Evolutionary conservation across 202 grass and related monocot genomes (phyloP), one percentile per base, ranked within the genome.

Genomic region (Schoenoplectus tabernaemontani): DNA sequence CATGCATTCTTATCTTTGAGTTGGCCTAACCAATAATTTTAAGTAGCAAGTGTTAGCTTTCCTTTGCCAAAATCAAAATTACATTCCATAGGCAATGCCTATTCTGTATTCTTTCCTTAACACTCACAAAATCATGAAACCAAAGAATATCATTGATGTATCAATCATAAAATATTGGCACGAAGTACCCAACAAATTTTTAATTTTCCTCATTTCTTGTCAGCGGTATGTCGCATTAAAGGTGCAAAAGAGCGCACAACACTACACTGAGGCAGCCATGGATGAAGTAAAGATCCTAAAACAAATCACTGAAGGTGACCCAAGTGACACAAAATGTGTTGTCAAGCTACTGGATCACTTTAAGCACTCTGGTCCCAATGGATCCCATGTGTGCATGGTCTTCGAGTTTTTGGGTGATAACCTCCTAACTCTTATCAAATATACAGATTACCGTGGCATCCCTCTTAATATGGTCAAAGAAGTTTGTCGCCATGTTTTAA

Each of bases 381-480:
- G 96, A 8, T 86, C 76, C 86, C 96, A 99, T 82, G 92, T 99
- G 7, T 99, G 96, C 88, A 99, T 99, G 96, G 96, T 96, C 9
- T 99, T 99, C 82, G 96, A 99, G 83, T 99, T 99, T 84, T 90
- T 99, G 28, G 96, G 96, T 32, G 92, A 99, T 82, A 99, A 99
- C 66, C 86, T 99, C 58, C 73, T 99, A 71, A 93, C 96, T 9
- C 85, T 99, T 38, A 99, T 99, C 60, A 99, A 99, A 81, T 99
- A 88, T 87, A 89, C 82, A 0, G 84, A 96, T 47, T 99, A 96
- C 47, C 71, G 85, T 2, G 96, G 96, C 32, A 89, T 99, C 26
- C 86, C 90, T 4, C 88, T 99, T 69, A 86, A 87, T 0, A 99
- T 89, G 92, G 92, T 93, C 65, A 99, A 96, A 81, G 92, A 96